phyloP scores from a whole-genome alignment of 768 basidiomycete genomes.

The Boletus subcaerulescens region DNA sequence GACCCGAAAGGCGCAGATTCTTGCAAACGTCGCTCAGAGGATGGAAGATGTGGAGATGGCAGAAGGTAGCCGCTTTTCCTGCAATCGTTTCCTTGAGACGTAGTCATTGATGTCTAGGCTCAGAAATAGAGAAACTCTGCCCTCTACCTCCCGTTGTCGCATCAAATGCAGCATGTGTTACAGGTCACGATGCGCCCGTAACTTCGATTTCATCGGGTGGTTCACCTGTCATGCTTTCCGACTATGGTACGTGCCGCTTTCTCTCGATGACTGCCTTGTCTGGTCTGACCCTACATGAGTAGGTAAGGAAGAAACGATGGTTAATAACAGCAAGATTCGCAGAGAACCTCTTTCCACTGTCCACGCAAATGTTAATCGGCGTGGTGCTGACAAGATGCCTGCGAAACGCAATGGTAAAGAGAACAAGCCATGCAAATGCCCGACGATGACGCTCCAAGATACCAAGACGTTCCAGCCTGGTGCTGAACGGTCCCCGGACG shows the following conservation, averaged over 20 bases:
- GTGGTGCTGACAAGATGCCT: slow-evolving; percentile 4
- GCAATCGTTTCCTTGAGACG: not conserved
- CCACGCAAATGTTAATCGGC: not conserved
- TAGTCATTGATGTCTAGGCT: not conserved
- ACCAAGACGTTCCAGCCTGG: slow-evolving; percentile 1
- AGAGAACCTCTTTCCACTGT: slow-evolving; percentile 1
- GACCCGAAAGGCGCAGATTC: not conserved
- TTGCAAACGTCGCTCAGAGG: not conserved
- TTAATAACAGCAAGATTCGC: not conserved
- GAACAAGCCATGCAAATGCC: slow-evolving; percentile 5
- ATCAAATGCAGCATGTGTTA: not conserved
- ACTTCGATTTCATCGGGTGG: not conserved
- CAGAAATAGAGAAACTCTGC: not conserved
- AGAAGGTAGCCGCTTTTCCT: slow-evolving; percentile 3
- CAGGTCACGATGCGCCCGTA: not conserved
- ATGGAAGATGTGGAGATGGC: not conserved
- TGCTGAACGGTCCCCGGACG: not conserved
- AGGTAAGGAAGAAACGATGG: slow-evolving; percentile 3
- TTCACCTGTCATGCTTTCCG: not conserved
- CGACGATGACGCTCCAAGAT: slow-evolving; percentile 2
- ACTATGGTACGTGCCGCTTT: slow-evolving; percentile 2
- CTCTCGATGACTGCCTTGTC: not conserved
- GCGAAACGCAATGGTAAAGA: slow-evolving; percentile 15
- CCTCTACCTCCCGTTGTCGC: not conserved
- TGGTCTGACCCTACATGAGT: not conserved